These are phyloP conservation scores for Cyclotella choctawhatcheeana DNA, from an alignment of 108 stramenopile genomes.

Conservation along the genomic window DNA sequence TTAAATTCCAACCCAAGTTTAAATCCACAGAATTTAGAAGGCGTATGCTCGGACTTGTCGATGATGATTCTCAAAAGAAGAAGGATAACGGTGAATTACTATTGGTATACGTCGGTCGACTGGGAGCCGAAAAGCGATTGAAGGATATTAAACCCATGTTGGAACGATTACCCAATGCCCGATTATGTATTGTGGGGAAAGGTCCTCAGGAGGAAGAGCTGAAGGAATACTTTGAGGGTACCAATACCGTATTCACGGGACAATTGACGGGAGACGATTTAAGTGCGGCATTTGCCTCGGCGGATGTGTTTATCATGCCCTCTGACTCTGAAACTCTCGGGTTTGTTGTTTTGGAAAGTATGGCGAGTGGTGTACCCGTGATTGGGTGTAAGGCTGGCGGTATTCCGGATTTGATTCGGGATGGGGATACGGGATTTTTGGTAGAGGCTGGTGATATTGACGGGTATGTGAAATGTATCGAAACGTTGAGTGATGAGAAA, in stretches of 20 bases:
- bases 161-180: constrained; percentile 70
- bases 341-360: constrained; percentile 89
- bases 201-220: constrained; percentile 68
- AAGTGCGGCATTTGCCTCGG: constrained; percentile 66
- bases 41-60: constrained; percentile 55
- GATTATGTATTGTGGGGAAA: constrained; percentile 66
- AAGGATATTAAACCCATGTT: constrained; percentile 77
- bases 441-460: constrained; percentile 61
- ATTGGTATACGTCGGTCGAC: constrained; percentile 90
- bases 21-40: constrained; percentile 67
- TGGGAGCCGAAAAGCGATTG: constrained; percentile 88
- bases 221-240: constrained; percentile 58
- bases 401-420: constrained; percentile 75
- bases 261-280: constrained; percentile 66
- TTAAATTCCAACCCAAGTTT: constrained; percentile 90
- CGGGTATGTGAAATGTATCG: constrained; percentile 58
- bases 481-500: constrained; percentile 57
- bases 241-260: constrained; percentile 67
- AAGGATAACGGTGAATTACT: constrained; percentile 86
- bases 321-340: constrained; percentile 85
- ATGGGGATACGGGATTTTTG: constrained; percentile 76
- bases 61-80: constrained; percentile 6
- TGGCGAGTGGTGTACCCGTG: constrained; percentile 91
- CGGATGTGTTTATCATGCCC: constrained; percentile 83
- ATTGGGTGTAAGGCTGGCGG: constrained; percentile 76